phyloP scores from a whole-genome alignment of 1,139 yeast species.

The Taphrina wiesneri region DNA sequence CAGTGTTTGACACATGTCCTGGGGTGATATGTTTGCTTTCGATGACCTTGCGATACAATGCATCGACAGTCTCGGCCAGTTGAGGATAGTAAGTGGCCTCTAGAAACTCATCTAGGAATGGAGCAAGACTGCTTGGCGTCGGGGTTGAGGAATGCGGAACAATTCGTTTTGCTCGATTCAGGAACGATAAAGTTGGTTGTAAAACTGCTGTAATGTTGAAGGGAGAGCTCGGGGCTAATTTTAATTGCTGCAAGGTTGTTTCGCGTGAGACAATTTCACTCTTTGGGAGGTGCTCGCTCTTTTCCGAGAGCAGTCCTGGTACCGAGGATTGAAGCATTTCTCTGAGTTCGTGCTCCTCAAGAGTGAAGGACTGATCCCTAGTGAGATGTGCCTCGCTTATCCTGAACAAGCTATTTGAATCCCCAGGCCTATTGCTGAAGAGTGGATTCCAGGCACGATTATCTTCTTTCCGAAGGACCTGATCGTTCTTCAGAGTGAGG shows the following conservation, averaged over 20 bases:
- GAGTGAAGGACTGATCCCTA: not conserved
- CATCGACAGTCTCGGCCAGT: slow-evolving; percentile 24
- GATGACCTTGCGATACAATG: slow-evolving; percentile 9
- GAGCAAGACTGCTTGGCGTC: slow-evolving; percentile 3
- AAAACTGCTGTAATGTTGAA: slow-evolving; percentile 34
- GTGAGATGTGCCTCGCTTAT: not conserved
- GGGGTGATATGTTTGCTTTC: not conserved
- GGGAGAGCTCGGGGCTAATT: slow-evolving; percentile 16
- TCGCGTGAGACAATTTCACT: not conserved
- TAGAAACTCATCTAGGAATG: slow-evolving; percentile 31
- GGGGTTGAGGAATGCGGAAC: slow-evolving; percentile 3
- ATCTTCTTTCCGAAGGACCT: not conserved
- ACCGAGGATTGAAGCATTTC: slow-evolving; percentile 25
- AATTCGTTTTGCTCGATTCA: slow-evolving; percentile 21
- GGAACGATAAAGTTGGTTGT: slow-evolving; percentile 32
- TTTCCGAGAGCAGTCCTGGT: slow-evolving; percentile 30
- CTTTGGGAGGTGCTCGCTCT: not conserved
- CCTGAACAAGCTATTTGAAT: not conserved
- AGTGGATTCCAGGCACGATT: not conserved
- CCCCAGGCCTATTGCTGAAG: not conserved
- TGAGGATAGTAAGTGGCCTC: slow-evolving; percentile 23
- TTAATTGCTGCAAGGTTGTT: not conserved
- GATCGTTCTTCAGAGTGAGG: slow-evolving; percentile 4
- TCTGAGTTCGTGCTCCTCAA: slow-evolving; percentile 16
- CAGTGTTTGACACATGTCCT: not conserved